Conservation (phyloP, 345 rosid genomes). For the Citrus maxima region DNA sequence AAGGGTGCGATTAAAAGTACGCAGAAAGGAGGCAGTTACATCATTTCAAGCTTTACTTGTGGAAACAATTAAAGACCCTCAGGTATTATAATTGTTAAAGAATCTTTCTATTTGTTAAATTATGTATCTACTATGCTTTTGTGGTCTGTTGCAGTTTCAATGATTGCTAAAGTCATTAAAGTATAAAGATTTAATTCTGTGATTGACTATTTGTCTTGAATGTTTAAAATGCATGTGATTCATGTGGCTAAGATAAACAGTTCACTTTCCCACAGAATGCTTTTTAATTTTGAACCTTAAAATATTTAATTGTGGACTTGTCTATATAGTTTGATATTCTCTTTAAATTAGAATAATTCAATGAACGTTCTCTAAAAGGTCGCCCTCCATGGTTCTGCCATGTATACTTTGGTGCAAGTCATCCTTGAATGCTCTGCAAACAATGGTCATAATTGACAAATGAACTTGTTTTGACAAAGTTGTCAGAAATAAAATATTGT, state of each 20-base stretch:
- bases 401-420: neutral
- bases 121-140: neutral
- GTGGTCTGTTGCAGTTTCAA: neutral
- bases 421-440: neutral
- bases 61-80: constrained; percentile 89
- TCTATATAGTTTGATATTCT: neutral
- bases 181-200: neutral
- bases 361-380: neutral
- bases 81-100: constrained; percentile 39
- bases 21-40: constrained; percentile 83
- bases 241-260: neutral
- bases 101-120: neutral
- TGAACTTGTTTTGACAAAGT: neutral
- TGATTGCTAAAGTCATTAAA: neutral
- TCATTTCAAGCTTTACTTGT: constrained; percentile 95
- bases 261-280: neutral
- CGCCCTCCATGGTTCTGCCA: neutral
- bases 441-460: neutral
- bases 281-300: neutral
- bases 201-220: neutral
- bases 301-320: too few relatives aligned
- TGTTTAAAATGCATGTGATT: neutral
- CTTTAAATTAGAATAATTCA: neutral
- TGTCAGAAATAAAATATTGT: neutral
- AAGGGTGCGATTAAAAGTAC: constrained; percentile 79